A percentile compares a stretch with the other conserved stretches of the same genome.
phyloP scores from a whole-genome alignment of 2,329 filamentous ascomycete genomes.

The Epichloe brachyelytri region DNA sequence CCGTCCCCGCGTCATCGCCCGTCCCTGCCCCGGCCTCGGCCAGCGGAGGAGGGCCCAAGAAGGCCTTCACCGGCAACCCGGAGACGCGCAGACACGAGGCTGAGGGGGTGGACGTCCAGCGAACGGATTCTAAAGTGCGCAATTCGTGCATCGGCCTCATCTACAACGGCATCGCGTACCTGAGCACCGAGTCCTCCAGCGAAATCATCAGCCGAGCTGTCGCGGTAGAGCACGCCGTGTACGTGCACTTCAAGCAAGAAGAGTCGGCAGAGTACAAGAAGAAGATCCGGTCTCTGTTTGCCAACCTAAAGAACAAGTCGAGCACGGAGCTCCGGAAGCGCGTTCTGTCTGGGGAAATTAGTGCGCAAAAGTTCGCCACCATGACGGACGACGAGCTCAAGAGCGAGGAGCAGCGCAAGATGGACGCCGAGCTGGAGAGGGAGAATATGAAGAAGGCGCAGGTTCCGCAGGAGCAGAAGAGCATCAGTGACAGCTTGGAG shows the following conservation, averaged over 20 bases:
- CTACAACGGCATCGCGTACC: constrained; percentile 75
- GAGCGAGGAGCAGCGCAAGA: constrained; percentile 64
- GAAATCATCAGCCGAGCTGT: constrained; percentile 61
- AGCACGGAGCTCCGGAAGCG: constrained; percentile 66
- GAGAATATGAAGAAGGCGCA: constrained; percentile 98
- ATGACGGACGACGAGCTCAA: constrained; percentile 91
- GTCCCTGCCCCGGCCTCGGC: constrained; percentile 31
- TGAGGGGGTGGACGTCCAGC: constrained; percentile 67
- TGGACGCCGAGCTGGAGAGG: constrained; percentile 64
- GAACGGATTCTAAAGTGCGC: constrained; percentile 60
- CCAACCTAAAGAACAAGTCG: constrained; percentile 87
- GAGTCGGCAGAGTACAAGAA: constrained; percentile 58
- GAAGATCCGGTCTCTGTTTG: constrained; percentile 85
- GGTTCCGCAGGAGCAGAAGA: constrained; percentile 84
- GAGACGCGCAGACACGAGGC: constrained; percentile 71
- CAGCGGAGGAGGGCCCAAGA: constrained; percentile 23
- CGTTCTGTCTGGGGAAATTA: constrained; percentile 63
- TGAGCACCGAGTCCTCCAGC: constrained; percentile 57
- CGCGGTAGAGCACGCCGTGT: constrained; percentile 74
- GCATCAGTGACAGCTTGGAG: constrained; percentile 73
- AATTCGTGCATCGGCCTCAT: constrained; percentile 83
- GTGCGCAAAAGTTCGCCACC: constrained; percentile 59
- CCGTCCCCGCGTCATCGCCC: constrained; percentile 37
- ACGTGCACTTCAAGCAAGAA: constrained; percentile 54
- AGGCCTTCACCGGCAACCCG: constrained; percentile 48